Evolutionary conservation across 192 early-diverging fungal species (phyloP).

Genomic region (Lobosporangium transversale): DNA sequence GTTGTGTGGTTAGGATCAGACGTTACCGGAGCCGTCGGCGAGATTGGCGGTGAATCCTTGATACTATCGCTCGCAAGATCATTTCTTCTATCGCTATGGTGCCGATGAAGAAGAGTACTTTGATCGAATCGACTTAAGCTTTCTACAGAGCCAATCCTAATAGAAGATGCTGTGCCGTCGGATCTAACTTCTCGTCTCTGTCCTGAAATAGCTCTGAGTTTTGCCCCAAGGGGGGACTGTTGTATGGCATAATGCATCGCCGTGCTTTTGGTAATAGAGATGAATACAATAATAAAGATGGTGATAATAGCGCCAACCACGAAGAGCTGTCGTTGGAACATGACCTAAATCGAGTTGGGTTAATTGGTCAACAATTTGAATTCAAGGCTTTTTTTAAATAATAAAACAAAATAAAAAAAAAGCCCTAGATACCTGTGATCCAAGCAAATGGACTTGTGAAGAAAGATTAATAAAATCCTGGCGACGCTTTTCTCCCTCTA

Average conservation of each 20-base stretch:
- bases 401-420: no score
- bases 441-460: constrained; percentile 56
- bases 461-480: constrained; percentile 54
- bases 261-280: constrained; percentile 56
- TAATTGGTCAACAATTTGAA: no score
- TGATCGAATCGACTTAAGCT: constrained; percentile 30
- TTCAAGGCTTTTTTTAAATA: no score
- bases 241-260: constrained; percentile 51
- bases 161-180: constrained; percentile 14
- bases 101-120: constrained; percentile 13
- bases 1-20: constrained; percentile 20
- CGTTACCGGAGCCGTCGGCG: constrained; percentile 28
- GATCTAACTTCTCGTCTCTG: neutral
- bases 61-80: neutral
- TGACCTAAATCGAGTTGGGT: constrained; percentile 28
- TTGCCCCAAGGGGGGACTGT: constrained; percentile 38
- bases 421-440: constrained; percentile 62
- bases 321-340: constrained; percentile 58
- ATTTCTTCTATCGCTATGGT: neutral
- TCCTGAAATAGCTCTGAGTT: constrained; percentile 42
- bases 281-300: constrained; percentile 49
- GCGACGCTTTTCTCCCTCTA: constrained; percentile 53
- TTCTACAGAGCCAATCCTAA: constrained; percentile 48
- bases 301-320: constrained; percentile 47
- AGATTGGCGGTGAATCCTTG: constrained; percentile 32